Evolutionary conservation across 176 grass and related monocot species (phyloP), one percentile per base, ranked within the genome.

Genomic region (Pontederia crassipes): DNA sequence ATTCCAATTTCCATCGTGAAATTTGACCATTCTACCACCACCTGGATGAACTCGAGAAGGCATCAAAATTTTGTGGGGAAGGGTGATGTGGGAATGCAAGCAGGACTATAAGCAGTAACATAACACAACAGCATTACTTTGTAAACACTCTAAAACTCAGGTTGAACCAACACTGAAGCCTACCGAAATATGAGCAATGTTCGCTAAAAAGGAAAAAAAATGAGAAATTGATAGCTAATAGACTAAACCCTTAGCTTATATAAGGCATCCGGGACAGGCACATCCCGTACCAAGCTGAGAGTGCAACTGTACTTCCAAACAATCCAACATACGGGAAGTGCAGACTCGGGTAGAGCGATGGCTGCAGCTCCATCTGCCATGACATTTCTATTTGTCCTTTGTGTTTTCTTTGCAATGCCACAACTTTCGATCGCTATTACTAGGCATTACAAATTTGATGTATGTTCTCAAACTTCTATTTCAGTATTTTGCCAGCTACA

Each of bases 391-490:
- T 28, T 67, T 12, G 48, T 49, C 4, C 2, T 55, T 16, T 1
- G 53, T 35, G 17, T 46, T 12, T 12, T 57, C 6, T 10, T 69
- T 7, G n/a, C 53, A 2, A 12, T 18, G 1, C 13, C 66, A 14
- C 4, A 16, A 11, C 66, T 57, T 24, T 57, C 66, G 4, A 12
- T 29, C 13, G 66, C 32, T 10, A 47, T 53, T 8, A 57, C 53
- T 9, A 46, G 66, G 66, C 66, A 68, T 35, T 56, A 68, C 66
- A 68, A 68, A 52, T 68, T 57, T 26, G 66, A 56, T 12, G 66
- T 26, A 46, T 10, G 52, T 68, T 1, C 20, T 9, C 20, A 9
- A 12, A 14, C 24, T 17, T 13, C 29, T 62, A 7, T 14, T n/a
- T 62, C 11, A 17, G 4, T 61, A 15, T 6, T 32, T 1, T 46